Conservation (phyloP, 1,284 basidiomycete species). For the Kwoniella shivajii region DNA sequence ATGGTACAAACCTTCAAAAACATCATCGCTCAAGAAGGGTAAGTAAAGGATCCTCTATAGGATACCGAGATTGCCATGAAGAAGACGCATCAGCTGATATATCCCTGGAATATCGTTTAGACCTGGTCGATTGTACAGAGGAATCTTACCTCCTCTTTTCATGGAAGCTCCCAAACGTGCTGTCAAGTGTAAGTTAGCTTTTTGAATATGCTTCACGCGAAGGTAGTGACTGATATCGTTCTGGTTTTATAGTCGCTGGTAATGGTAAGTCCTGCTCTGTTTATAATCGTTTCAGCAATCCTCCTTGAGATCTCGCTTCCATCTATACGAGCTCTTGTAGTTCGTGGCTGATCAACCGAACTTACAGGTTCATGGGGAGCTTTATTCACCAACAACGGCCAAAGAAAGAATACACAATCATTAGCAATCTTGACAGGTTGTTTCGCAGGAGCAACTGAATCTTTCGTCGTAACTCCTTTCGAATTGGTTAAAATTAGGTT, state of each 20-base stretch:
- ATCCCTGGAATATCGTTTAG: conserved; percentile 56
- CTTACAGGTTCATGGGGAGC: conserved; percentile 95
- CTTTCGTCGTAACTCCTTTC: conserved; percentile 83
- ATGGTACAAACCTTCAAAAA: conserved; percentile 73
- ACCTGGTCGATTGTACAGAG: conserved; percentile 82
- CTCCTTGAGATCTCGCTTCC: too few relatives aligned
- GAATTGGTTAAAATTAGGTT: conserved; percentile 95
- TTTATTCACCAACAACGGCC: conserved; percentile 59
- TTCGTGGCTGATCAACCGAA: conserved; percentile 50
- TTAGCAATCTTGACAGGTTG: conserved; percentile 89
- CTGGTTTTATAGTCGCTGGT: conserved; percentile 34
- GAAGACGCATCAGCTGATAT: neutral
- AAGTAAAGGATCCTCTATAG: conserved; percentile 17
- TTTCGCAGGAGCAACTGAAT: conserved; percentile 93
- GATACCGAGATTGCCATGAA: neutral
- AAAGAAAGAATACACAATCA: conserved; percentile 81
- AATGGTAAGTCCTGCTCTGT: conserved; percentile 31
- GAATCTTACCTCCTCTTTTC: conserved; percentile 89
- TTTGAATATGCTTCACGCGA: too few relatives aligned
- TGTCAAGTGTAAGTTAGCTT: conserved; percentile 79
- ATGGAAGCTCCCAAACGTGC: conserved; percentile 98
- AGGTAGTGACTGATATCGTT: conserved; percentile 16
- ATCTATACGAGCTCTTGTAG: neutral
- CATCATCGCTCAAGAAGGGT: conserved; percentile 69
- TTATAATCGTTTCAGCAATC: neutral